Percentiles rank a stretch among this genome's conserved stretches.
Conservation (phyloP, 345 rosid species). For the Sisymbrium altissimum region DNA sequence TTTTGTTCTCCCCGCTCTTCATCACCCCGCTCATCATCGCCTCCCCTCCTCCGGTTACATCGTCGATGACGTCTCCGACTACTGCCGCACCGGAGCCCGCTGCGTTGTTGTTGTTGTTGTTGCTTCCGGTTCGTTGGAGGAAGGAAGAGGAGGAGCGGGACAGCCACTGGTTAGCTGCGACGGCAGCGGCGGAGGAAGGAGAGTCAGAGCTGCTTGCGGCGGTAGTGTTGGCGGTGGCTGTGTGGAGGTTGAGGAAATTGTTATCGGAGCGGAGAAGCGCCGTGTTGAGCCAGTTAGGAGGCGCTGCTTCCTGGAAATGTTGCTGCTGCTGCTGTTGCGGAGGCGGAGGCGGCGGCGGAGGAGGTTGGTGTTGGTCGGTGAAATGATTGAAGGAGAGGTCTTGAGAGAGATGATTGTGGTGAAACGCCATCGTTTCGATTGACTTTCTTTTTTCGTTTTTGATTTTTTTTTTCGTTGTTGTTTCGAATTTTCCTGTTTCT, state of each 20-base stretch:
- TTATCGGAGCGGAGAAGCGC: conserved; percentile 71
- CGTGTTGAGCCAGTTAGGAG: conserved; percentile 87
- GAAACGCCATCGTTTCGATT: conserved; percentile 61
- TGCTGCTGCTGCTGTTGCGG: conserved; percentile 40
- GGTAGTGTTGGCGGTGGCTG: conserved; percentile 35
- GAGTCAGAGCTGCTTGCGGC: conserved; percentile 42
- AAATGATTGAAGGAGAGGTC: conserved; percentile 82
- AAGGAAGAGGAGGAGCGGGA: conserved; percentile 57
- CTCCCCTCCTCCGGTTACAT: conserved; percentile 38
- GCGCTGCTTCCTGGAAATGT: conserved; percentile 44
- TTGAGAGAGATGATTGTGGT: conserved; percentile 65
- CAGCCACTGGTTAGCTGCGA: conserved; percentile 61
- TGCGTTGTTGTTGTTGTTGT: conserved; percentile 39
- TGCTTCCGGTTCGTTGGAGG: conserved; percentile 50
- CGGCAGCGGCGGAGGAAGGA: conserved; percentile 40
- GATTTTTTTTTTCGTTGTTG: not conserved
- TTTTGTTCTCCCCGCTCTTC: conserved; percentile 5
- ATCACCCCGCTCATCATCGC: conserved; percentile 47
- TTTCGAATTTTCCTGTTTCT: conserved; percentile 21
- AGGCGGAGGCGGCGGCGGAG: conserved; percentile 35
- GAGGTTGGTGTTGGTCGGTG: conserved; percentile 50
- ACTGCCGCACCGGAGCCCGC: conserved; percentile 40
- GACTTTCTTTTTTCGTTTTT: not conserved
- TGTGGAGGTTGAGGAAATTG: conserved; percentile 81
- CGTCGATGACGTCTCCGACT: conserved; percentile 61